Evolutionary conservation across 768 basidiomycete species (phyloP).

Genomic region (Chiua virens): DNA sequence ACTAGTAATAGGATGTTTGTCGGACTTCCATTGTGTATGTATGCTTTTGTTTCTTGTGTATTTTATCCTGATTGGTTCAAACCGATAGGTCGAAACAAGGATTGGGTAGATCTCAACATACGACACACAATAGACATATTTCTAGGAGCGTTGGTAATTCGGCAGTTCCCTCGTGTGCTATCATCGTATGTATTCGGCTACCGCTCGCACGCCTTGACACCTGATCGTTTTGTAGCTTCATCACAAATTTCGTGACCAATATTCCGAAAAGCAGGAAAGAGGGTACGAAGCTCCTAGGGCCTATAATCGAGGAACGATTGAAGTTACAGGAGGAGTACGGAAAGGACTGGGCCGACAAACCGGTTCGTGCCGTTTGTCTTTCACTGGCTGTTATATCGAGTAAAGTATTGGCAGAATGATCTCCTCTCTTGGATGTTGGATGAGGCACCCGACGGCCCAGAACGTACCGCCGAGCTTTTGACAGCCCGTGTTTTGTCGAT

Average conservation of each 20-base stretch:
- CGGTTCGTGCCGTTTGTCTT: slow-evolving; percentile 21
- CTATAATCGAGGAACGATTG: slow-evolving; percentile 24
- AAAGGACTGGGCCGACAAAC: slow-evolving; percentile 28
- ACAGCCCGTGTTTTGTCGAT: slow-evolving; percentile 4
- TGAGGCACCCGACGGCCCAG: slow-evolving; percentile 10
- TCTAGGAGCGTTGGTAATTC: slow-evolving; percentile 34
- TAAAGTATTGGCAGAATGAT: slow-evolving; percentile 22
- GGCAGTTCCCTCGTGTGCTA: slow-evolving; percentile 30
- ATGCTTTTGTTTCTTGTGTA: neutral
- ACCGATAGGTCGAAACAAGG: too few relatives aligned
- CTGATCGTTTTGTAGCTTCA: too few relatives aligned
- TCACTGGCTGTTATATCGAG: neutral
- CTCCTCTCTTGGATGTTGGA: slow-evolving; percentile 33
- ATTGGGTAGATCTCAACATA: too few relatives aligned
- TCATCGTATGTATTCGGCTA: slow-evolving; percentile 24
- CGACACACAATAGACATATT: too few relatives aligned
- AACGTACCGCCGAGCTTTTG: slow-evolving; percentile 22
- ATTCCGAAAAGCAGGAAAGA: too few relatives aligned
- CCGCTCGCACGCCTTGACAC: too few relatives aligned
- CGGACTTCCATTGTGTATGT: slow-evolving; percentile 46
- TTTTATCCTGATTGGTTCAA: neutral
- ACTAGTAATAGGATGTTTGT: slow-evolving; percentile 48
- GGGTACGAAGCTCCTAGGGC: too few relatives aligned
- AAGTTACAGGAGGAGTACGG: slow-evolving; percentile 22
- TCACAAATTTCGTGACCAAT: too few relatives aligned